These are phyloP conservation scores for Geum urbanum DNA, from an alignment of 306 rosid genomes.

Conservation along the genomic window DNA sequence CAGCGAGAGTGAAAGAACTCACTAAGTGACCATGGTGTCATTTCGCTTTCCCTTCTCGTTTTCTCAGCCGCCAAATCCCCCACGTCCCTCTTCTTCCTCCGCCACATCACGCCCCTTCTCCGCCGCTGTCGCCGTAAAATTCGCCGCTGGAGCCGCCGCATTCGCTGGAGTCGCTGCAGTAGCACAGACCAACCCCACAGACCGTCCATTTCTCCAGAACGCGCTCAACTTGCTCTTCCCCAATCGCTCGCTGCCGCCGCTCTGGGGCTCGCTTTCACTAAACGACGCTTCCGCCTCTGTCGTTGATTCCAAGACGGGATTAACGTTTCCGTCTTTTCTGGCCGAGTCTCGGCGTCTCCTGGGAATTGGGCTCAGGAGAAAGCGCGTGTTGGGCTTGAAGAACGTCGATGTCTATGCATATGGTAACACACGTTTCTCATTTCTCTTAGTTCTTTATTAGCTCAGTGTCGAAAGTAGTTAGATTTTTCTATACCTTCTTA, in stretches of 20 bases:
- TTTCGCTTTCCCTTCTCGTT: constrained; percentile 84
- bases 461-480: background rate
- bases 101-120: constrained; percentile 34
- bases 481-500: background rate
- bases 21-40: constrained; percentile 41
- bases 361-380: constrained; percentile 79
- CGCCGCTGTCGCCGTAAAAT: constrained; percentile 23
- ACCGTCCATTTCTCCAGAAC: constrained; percentile 39
- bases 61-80: constrained; percentile 45
- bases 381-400: constrained; percentile 69
- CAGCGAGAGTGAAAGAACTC: background rate
- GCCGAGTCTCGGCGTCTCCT: constrained; percentile 60
- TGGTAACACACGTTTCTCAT: constrained; percentile 38
- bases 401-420: constrained; percentile 85
- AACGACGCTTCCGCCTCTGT: constrained; percentile 41
- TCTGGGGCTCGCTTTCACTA: constrained; percentile 70
- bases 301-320: constrained; percentile 56
- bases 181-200: constrained; percentile 13
- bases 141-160: constrained; percentile 42
- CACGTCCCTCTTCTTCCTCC: constrained; percentile 15
- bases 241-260: constrained; percentile 29
- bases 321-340: constrained; percentile 40
- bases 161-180: constrained; percentile 36
- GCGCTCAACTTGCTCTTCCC: constrained; percentile 43
- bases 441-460: background rate